Percentiles rank a stretch among this genome's conserved stretches.
These are phyloP conservation scores for Yamadazyma kanchanaburiensis DNA, from an alignment of 1,139 yeast species.

Conservation along the genomic window DNA sequence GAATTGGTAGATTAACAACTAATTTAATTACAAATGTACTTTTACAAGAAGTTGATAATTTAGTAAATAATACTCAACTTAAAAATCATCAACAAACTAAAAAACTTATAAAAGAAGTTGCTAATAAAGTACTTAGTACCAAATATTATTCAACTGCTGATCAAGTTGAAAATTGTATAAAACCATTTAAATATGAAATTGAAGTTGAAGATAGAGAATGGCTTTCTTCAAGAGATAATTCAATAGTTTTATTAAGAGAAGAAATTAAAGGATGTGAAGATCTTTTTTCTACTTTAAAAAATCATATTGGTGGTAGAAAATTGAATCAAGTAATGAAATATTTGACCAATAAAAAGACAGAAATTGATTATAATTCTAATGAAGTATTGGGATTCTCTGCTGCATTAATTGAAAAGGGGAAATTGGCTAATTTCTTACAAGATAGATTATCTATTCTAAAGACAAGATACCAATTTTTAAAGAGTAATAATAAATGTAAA, in stretches of 20 bases:
- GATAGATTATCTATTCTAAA: constrained; percentile 72
- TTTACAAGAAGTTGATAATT: constrained; percentile 69
- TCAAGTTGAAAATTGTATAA: constrained; percentile 96
- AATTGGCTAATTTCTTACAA: constrained; percentile 76
- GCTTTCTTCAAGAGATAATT: constrained; percentile 76
- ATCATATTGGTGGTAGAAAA: constrained; percentile 77
- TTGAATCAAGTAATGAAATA: constrained; percentile 79
- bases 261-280: constrained; percentile 81
- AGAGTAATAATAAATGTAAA: constrained; percentile 69
- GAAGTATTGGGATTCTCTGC: constrained; percentile 79
- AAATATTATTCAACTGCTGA: constrained; percentile 92
- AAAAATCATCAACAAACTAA: constrained; percentile 82
- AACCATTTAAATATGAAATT: constrained; percentile 95
- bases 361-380: constrained; percentile 40
- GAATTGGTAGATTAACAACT: constrained; percentile 89
- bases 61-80: constrained; percentile 71
- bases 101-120: constrained; percentile 80
- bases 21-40: constrained; percentile 77
- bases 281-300: constrained; percentile 59
- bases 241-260: constrained; percentile 70
- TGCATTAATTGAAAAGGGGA: constrained; percentile 69
- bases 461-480: constrained; percentile 74
- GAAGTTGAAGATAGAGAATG: constrained; percentile 96
- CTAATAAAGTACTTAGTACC: constrained; percentile 69
- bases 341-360: constrained; percentile 48